Evolutionary conservation across 2,329 filamentous ascomycete genomes (phyloP).

Genomic region (Aspergillus fumigatus): DNA sequence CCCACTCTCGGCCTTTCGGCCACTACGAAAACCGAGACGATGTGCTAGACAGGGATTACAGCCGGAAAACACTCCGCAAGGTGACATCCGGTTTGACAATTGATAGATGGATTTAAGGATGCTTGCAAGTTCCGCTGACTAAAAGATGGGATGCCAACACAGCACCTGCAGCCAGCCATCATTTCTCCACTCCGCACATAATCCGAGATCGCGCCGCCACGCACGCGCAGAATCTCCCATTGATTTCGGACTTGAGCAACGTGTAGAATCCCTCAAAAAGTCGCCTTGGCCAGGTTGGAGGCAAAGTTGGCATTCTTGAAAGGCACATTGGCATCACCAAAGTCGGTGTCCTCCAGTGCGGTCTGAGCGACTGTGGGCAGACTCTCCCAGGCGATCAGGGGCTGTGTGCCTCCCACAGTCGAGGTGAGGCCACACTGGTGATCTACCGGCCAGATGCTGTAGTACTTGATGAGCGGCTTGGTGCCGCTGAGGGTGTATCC

Average conservation of each 20-base stretch:
- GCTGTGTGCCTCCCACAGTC: conserved; percentile 42
- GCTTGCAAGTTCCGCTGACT: background rate
- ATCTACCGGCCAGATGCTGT: conserved; percentile 46
- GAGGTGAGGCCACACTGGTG: conserved; percentile 43
- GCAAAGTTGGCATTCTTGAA: conserved; percentile 46
- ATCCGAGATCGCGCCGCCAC: background rate
- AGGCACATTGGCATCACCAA: conserved; percentile 44
- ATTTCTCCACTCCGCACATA: no score
- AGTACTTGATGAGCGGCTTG: conserved; percentile 46
- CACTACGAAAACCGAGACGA: background rate
- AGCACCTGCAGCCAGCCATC: no score
- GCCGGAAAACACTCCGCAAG: background rate
- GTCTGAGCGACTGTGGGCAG: conserved; percentile 39
- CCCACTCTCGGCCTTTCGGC: background rate
- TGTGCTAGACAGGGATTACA: background rate
- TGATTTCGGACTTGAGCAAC: background rate
- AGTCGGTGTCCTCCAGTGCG: conserved; percentile 45
- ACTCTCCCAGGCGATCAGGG: conserved; percentile 49
- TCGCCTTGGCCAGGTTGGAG: conserved; percentile 40
- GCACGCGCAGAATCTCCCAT: no score
- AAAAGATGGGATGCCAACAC: background rate
- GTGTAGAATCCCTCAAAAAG: conserved; percentile 19
- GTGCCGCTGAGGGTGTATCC: conserved; percentile 41
- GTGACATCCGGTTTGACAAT: background rate
- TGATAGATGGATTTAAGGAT: background rate